Evolutionary conservation across 441 rosid species (phyloP).

Genomic region (Jatropha podagrica): DNA sequence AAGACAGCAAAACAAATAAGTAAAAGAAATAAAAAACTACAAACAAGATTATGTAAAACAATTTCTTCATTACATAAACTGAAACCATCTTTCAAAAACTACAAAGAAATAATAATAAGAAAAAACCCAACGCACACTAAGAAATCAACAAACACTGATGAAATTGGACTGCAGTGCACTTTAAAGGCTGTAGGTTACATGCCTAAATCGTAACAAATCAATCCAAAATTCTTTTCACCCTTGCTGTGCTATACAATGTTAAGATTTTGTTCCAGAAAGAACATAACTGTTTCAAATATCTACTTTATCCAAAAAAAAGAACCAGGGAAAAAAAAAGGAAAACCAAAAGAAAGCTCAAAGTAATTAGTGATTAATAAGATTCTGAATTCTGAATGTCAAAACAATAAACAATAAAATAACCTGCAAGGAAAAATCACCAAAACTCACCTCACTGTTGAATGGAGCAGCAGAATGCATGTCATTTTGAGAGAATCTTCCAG

Average conservation of each 20-base stretch:
- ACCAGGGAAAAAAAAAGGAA: neutral
- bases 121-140: neutral
- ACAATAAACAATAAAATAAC: neutral
- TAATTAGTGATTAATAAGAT: neutral
- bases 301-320: neutral
- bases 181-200: neutral
- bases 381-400: neutral
- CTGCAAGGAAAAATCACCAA: neutral
- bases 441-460: slow-evolving; percentile 48
- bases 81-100: neutral
- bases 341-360: neutral
- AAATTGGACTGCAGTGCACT: neutral
- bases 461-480: slow-evolving; percentile 35
- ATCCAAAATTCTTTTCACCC: neutral
- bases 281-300: neutral
- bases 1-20: neutral
- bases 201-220: neutral
- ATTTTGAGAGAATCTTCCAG: slow-evolving; percentile 36
- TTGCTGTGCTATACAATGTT: neutral
- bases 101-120: neutral
- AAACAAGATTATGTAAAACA: neutral
- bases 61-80: neutral
- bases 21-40: neutral
- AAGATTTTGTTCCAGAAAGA: neutral
- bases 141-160: neutral